phyloP scores from a whole-genome alignment of 2,329 filamentous ascomycete species.

The Xylaria sp. region DNA sequence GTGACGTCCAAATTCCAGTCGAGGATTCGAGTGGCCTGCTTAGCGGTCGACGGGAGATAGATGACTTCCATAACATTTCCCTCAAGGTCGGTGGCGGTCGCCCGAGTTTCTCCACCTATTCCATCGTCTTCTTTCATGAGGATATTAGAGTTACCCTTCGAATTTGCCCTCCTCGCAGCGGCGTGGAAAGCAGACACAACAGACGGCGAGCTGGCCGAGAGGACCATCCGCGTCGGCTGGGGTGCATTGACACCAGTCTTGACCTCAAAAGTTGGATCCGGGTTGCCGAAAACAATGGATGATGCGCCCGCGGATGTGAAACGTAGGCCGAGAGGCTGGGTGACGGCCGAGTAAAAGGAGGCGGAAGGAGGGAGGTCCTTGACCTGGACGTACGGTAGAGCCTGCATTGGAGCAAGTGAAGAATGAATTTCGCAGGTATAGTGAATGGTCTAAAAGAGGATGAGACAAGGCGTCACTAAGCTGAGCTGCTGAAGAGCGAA shows the following conservation, averaged over 20 bases:
- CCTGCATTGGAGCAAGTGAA: conserved; percentile 44
- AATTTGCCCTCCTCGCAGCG: conserved; percentile 71
- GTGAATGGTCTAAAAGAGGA: not conserved
- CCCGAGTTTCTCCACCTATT: conserved; percentile 53
- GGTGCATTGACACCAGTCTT: conserved; percentile 55
- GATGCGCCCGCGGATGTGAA: conserved; percentile 64
- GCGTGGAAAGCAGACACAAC: conserved; percentile 79
- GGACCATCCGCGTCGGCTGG: conserved; percentile 65
- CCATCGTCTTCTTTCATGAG: conserved; percentile 42
- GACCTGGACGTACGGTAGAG: conserved; percentile 70
- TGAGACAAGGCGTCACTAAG: conserved; percentile 13
- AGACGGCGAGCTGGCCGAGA: conserved; percentile 73
- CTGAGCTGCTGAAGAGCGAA: conserved; percentile 1
- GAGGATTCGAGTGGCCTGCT: conserved; percentile 58
- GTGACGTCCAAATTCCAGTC: conserved; percentile 62
- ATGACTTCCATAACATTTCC: conserved; percentile 87
- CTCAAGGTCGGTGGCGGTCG: conserved; percentile 79
- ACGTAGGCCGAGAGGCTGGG: conserved; percentile 80
- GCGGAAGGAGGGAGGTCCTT: conserved; percentile 81
- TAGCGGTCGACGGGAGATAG: conserved; percentile 56
- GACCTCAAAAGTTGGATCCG: conserved; percentile 58
- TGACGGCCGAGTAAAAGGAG: conserved; percentile 84
- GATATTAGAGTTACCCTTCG: conserved; percentile 48
- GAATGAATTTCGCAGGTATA: conserved; percentile 28
- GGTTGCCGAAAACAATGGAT: conserved; percentile 58